Evolutionary conservation across 2,329 filamentous ascomycete genomes (phyloP), one percentile per base, ranked within the genome.

Genomic region (Dichotomopilus funicola): DNA sequence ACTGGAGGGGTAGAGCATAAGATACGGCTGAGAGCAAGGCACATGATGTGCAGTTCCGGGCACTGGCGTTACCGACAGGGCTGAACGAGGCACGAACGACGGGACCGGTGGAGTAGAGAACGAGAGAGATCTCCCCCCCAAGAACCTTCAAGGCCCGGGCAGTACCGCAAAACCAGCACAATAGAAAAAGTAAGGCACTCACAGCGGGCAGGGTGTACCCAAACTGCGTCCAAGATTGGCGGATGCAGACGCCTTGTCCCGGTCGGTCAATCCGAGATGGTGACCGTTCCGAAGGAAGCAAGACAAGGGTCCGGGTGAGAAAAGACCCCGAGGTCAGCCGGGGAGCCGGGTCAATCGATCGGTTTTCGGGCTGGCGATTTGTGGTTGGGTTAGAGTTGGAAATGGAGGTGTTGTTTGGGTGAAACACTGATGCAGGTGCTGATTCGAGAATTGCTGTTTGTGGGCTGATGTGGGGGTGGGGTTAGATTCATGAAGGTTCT

Each of bases 341-440:
- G n/a, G 44, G 19, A 35, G 31, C 31, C 36, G 34, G 45, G 37
- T 51, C 43, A 41, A 43, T 40, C 11, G 41, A 8, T 13, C 8
- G 33, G 13, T n/a, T 51, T 51, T 35, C 36, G 53, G 51, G 51
- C 44, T 19, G 47, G 53, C 45, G 53, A 49, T 51, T 33, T 57
- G 56, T 48, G 51, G 56, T 58, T 58, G 54, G 51, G 49, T 62
- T 62, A 57, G 55, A 57, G 58, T 61, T 62, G 47, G 48, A 38
- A 42, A 33, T 7, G 19, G n/a, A 53, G 13, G 13, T 27, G n/a
- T 13, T 49, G 35, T 11, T 40, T 35, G 33, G 35, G 6, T 49
- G 46, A 47, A 33, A 47, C 44, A 47, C 13, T 47, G 19, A 27
- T 27, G 19, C 19, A 27, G 19, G 31, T 19, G 35, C 11, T 38